Evolutionary conservation across 805 yeast species (phyloP), one percentile per base, ranked within the genome.

Genomic region (Ogataea methanolica): DNA sequence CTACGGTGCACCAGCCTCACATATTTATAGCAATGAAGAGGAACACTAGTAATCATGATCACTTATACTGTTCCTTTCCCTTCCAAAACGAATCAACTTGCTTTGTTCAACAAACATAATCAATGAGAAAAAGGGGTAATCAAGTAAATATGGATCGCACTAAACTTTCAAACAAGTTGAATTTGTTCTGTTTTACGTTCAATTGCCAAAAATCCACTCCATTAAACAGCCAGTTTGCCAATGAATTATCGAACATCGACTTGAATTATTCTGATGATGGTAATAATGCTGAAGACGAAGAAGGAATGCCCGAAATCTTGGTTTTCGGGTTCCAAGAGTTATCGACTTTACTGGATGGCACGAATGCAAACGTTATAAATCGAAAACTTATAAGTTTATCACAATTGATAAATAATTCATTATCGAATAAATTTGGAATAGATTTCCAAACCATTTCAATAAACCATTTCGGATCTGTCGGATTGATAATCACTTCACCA

Each of bases 271-370:
- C 40, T 16, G 39, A 44, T 2, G 46, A 34, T 15, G 36, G 33
- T 16, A 17, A 33, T 5, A 36, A 4, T 16, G 14, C 35, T 33
- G 70, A 74, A 43, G 15, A 39, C 41, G 11, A 50, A 53, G n/a
- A 54, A 57, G 4, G 31, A 26, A 58, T 67, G 33, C 75, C 79
- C 0, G 71, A 75, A 44, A 46, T 83, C 6, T 74, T 75, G 45
- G 84, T 76, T 1, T 79, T 83, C 61, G 89, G 85, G 3, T 77
- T 85, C 51, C 84, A 85, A 60, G 94, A 85, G 59, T 55, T 85
- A 11, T 73, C 83, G 43, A 61, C 81, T 2, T 65, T 81, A 1
- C 58, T 82, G 54, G 82, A 82, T 48, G 82, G 83, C 2, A 70
- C 81, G 2, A 72, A 75, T 41, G 59, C 67, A 7, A 55, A 59